These are phyloP conservation scores for Apiotrichum veenhuisii DNA, from an alignment of 1,284 basidiomycete genomes.

Conservation along the genomic window DNA sequence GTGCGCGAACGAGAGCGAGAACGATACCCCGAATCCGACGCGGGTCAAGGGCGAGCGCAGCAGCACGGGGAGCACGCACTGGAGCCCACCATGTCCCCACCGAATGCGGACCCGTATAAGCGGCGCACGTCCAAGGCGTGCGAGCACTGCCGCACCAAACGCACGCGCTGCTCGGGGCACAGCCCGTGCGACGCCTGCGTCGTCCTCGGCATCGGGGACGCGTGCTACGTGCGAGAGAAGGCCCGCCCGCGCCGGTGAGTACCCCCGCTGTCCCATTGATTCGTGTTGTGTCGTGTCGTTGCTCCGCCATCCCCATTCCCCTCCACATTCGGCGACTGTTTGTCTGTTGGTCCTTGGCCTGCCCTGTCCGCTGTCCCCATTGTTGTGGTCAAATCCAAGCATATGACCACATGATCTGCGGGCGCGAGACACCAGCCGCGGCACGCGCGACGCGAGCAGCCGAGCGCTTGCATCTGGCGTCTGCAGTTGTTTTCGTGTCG, in stretches of 20 bases:
- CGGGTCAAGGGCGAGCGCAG: not conserved
- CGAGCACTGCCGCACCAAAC: constrained; percentile 25
- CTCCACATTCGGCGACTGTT: too few relatives aligned
- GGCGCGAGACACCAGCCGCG: too few relatives aligned
- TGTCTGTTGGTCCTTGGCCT: too few relatives aligned
- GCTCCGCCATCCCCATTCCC: too few relatives aligned
- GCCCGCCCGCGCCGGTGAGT: constrained; percentile 29
- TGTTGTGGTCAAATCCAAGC: too few relatives aligned
- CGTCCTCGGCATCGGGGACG: constrained; percentile 13
- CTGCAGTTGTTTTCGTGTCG: too few relatives aligned
- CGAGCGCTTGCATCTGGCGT: too few relatives aligned
- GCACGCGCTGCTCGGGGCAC: constrained; percentile 24
- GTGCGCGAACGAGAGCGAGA: too few relatives aligned
- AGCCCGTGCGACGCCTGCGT: constrained; percentile 26
- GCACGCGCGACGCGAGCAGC: too few relatives aligned
- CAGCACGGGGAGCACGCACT: not conserved
- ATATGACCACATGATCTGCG: too few relatives aligned
- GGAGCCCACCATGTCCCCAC: constrained; percentile 4
- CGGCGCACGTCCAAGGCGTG: constrained; percentile 26
- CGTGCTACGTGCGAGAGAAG: constrained; percentile 24
- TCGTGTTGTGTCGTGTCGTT: not conserved
- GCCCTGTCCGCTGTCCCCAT: too few relatives aligned
- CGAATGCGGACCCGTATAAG: constrained; percentile 12
- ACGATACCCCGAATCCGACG: not conserved
- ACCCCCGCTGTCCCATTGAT: not conserved